Evolutionary conservation across 2,329 filamentous ascomycete species (phyloP).

Genomic region (Colletotrichum caudatum): DNA sequence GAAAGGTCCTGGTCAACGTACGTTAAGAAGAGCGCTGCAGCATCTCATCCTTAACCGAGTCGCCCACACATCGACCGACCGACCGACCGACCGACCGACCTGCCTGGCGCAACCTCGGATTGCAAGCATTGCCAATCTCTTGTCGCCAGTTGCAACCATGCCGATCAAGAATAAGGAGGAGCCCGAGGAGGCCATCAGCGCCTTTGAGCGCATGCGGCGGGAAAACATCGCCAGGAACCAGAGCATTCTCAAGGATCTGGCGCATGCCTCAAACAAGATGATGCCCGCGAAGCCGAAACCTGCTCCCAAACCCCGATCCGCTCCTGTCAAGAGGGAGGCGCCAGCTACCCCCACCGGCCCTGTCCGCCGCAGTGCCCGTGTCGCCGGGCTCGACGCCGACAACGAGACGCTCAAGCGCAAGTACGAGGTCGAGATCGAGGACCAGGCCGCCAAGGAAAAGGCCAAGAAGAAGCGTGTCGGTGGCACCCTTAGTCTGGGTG

Average conservation of each 20-base stretch:
- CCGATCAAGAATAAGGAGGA: slow-evolving; percentile 56
- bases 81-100: too few species aligned
- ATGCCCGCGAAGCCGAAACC: slow-evolving; percentile 71
- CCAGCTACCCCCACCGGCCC: slow-evolving; percentile 51
- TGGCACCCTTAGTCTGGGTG: slow-evolving; percentile 76
- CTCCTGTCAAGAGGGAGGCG: slow-evolving; percentile 59
- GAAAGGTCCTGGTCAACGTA: neutral
- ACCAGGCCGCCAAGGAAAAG: slow-evolving; percentile 56
- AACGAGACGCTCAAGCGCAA: slow-evolving; percentile 62
- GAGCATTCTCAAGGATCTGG: slow-evolving; percentile 81
- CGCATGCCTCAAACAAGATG: slow-evolving; percentile 76
- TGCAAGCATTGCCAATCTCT: neutral
- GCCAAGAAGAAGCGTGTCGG: slow-evolving; percentile 69
- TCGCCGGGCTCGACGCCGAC: slow-evolving; percentile 67
- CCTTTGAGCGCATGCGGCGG: slow-evolving; percentile 86
- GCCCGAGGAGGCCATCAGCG: slow-evolving; percentile 69
- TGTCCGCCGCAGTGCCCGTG: slow-evolving; percentile 68
- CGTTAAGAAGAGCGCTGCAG: neutral
- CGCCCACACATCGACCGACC: neutral
- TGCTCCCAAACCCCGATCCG: slow-evolving; percentile 54
- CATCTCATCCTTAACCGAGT: neutral
- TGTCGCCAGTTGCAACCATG: slow-evolving; percentile 53
- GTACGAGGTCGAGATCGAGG: slow-evolving; percentile 62
- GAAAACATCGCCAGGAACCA: slow-evolving; percentile 91
- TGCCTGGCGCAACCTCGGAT: too few species aligned